Evolutionary conservation across 2,329 filamentous ascomycete genomes (phyloP), one percentile per base, ranked within the genome.

Genomic region (Acephala macrosclerotiorum): DNA sequence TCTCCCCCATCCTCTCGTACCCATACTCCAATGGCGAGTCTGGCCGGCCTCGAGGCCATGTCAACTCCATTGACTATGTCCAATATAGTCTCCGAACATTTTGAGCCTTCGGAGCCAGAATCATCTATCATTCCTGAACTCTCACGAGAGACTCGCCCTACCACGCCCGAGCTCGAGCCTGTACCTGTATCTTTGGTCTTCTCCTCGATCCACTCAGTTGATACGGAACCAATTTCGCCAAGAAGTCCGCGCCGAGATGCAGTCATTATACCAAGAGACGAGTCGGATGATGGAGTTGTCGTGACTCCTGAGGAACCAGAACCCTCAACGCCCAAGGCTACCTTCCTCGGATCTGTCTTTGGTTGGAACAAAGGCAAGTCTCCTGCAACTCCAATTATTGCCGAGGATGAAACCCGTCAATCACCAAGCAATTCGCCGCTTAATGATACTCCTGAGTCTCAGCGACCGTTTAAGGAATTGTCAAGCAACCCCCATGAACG

Each of bases 381-480:
- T 22, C 72, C 78, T 1, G 67, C 74, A 3, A 76, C 79, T 0
- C 81, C 82, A 9, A 73, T 86, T 59, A 89, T 91, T 75, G 87
- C 87, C 2, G 89, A 91, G 74, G 89, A 92, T 72, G 85, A 88
- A 67, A 88, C 87, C 2, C 81, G 84, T 49, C 86, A 89, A 69
- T 84, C 84, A 38, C 81, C 80, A 18, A 80, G 77, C 56, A 85
- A 88, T 70, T 84, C 84, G 42, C 81, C 81, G 16, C 78, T 80
- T 60, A 72, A 79, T 7, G 81, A 71, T 2, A 83, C 81, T 57
- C 83, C 87, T 68, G 82, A 88, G 64, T 87, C 84, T 0, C 83
- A 86, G 71, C 80, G 80, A 18, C 86, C 86, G 0, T 84, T 92
- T 72, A 86, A 82, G 75, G 86, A 89, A 72, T 82, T 91, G 14